Base-by-base conservation (phyloP, 2,329 filamentous ascomycete genomes). In the Didymella arachidicola region DNA sequence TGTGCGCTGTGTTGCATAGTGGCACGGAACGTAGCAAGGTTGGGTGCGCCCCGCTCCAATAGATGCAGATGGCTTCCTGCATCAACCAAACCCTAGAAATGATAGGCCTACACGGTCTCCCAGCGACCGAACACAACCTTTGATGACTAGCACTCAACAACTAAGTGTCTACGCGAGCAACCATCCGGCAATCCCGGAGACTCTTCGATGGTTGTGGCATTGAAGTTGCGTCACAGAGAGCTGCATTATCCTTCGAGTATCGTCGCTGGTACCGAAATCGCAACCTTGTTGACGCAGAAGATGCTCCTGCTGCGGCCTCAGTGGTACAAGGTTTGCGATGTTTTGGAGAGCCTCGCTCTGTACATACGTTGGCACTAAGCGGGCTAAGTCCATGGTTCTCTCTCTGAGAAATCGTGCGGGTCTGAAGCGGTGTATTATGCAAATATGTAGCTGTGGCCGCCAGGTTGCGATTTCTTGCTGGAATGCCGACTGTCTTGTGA, bases 351-450 rank as follows among this genome's bases (percentile, higher is more conserved):
- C 71, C 72, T 26, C 72, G 72, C 52, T 70, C 67, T 42, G 68
- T 63, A 36, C 72, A 74, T 2, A 74, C 68, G 43, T 74, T 72
- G 12, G 72, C 68, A 41, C 68, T 74, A 2, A 74, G 61, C 11
- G 63, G 65, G 32, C 62, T 68, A 38, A 69, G 30, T 12, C 68
- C 59, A 10, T 67, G 18, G 14, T 41, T 19, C 12, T 32, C 32
- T n/a, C 4, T 12, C 16, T 11, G 0, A 44, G 3, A 3, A 27
- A 10, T 53, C 18, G 11, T 34, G 19, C 11, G 12, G 29, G 19
- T 42, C 22, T n/a, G n/a, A 16, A 19, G 19, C 8, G 30, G 45
- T 39, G 34, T 39, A 3, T 8, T 3, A 2, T 39, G 8, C 32
- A 27, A 1, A 7, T 3, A 3, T 4, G 10, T 29, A 10, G 12